Conservation (phyloP, 768 basidiomycete genomes). For the Rhodotorula graminis region DNA sequence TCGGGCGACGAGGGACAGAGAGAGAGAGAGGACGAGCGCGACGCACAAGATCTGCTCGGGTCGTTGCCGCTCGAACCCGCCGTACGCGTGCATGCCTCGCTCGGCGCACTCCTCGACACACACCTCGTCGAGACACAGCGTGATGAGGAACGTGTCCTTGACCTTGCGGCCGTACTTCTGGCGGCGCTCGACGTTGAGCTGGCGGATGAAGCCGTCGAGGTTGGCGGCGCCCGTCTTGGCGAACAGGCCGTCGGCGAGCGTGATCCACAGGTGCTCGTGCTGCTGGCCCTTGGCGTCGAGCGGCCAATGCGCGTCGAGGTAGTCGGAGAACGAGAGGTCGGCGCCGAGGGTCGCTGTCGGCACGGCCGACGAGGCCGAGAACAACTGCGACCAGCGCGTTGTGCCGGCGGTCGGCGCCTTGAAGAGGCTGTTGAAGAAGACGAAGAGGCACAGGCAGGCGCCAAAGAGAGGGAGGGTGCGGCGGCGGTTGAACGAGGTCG, state of each 20-base stretch:
- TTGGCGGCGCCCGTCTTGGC: slow-evolving; percentile 16
- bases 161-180: neutral
- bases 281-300: neutral
- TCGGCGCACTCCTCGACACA: slow-evolving; percentile 7
- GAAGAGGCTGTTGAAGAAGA: neutral
- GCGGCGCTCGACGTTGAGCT: slow-evolving; percentile 20
- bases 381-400: neutral
- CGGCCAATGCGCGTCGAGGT: slow-evolving; percentile 27
- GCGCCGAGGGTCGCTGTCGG: neutral
- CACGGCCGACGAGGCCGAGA: neutral
- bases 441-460: neutral
- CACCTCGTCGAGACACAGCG: slow-evolving; percentile 21
- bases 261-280: slow-evolving; percentile 30
- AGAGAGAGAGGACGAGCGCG: slow-evolving; percentile 10
- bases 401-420: neutral
- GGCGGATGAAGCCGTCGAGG: slow-evolving; percentile 16
- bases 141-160: slow-evolving; percentile 22
- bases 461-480: neutral
- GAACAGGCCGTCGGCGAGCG: slow-evolving; percentile 16
- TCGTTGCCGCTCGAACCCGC: neutral
- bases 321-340: slow-evolving; percentile 8
- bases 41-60: slow-evolving; percentile 11
- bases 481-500: too few species aligned
- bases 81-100: neutral
- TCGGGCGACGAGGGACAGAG: too few species aligned